A percentile compares a stretch with the other conserved stretches of the same genome.
Evolutionary conservation across 352 stramenopile genomes (phyloP).

Genomic region (Phytophthora idaei): DNA sequence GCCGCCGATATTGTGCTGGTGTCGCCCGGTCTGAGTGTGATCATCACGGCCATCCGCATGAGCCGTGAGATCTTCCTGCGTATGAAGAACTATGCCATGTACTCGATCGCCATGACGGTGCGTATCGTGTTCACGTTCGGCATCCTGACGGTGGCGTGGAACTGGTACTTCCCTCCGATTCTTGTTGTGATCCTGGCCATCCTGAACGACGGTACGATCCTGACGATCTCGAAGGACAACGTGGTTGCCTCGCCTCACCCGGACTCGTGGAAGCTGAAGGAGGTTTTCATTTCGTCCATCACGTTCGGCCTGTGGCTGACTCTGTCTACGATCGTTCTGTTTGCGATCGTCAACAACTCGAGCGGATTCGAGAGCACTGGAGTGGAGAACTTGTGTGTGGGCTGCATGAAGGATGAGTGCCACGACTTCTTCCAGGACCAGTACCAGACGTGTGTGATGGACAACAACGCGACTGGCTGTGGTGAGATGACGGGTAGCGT

Average conservation of each 20-base stretch:
- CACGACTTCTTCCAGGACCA: slow-evolving; percentile 61
- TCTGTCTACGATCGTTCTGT: slow-evolving; percentile 69
- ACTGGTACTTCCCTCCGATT: slow-evolving; percentile 89
- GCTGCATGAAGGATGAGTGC: slow-evolving; percentile 63
- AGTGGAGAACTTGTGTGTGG: slow-evolving; percentile 68
- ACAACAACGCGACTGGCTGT: slow-evolving; percentile 54
- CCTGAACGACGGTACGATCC: slow-evolving; percentile 89
- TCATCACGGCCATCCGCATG: slow-evolving; percentile 91
- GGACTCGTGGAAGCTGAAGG: slow-evolving; percentile 75
- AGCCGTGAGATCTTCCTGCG: slow-evolving; percentile 89
- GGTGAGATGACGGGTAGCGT: slow-evolving; percentile 69
- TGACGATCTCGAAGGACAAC: slow-evolving; percentile 85
- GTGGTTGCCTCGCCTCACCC: slow-evolving; percentile 63
- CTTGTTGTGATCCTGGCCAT: slow-evolving; percentile 91
- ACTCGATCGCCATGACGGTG: slow-evolving; percentile 90
- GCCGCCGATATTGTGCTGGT: slow-evolving; percentile 91
- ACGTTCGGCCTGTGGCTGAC: slow-evolving; percentile 71
- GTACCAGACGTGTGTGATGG: slow-evolving; percentile 57
- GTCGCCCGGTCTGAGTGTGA: slow-evolving; percentile 83
- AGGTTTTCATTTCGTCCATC: slow-evolving; percentile 76
- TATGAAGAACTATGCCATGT: slow-evolving; percentile 94
- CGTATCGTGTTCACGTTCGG: slow-evolving; percentile 91
- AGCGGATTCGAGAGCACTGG: slow-evolving; percentile 55
- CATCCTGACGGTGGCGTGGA: slow-evolving; percentile 86
- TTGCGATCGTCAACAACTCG: slow-evolving; percentile 64